Base-by-base conservation (phyloP, 805 yeast genomes). In the Cyberlindnera americana region DNA sequence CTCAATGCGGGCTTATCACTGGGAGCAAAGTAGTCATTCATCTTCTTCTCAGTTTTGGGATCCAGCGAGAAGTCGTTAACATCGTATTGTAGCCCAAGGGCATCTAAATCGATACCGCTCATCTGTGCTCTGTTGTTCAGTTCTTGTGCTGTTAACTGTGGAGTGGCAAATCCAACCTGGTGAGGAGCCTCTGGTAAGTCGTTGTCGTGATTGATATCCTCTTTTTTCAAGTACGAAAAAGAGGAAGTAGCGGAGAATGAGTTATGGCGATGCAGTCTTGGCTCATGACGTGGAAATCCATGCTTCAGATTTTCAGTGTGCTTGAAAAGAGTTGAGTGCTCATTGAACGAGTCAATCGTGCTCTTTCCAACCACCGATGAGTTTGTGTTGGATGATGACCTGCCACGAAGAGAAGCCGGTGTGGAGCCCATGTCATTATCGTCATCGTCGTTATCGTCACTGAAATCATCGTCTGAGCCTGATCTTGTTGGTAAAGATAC, bases 161-260 rank as follows among this genome's bases (percentile, higher is more conserved):
- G 96, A 1, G 95, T 83, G 1, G 95, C 77, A 56, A 84, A 86
- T 2, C 81, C 85, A 19, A 83, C 89, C 52, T 83, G 88, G 31
- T 72, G 73, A 2, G 90, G 89, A 0, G 73, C 75, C 27, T 71
- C 75, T 4, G 60, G 59, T 13, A 49, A 32, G 5, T 44, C 46
- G 22, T 42, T 35, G 4, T 31, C 35, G 26, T 29, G 37, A 8
- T 37, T 37, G 21, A 32, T 30, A 19, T 44, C 33, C 18, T 34
- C 33, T 6, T 40, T 36, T 19, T 47, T 50, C 12, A 55, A 56
- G 33, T 68, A 68, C 1, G 71, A 61, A 17, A 60, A 53, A 1
- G 67, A 61, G 17, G 65, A 64, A 9, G 70, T 56, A 0, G 73
- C 73, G n/a, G 67, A 61, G 47, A 68, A 68, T 2, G 72, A 68